Evolutionary conservation across 1,284 basidiomycete species (phyloP), one percentile per base, ranked within the genome.

Genomic region (Vanrija pseudolonga): DNA sequence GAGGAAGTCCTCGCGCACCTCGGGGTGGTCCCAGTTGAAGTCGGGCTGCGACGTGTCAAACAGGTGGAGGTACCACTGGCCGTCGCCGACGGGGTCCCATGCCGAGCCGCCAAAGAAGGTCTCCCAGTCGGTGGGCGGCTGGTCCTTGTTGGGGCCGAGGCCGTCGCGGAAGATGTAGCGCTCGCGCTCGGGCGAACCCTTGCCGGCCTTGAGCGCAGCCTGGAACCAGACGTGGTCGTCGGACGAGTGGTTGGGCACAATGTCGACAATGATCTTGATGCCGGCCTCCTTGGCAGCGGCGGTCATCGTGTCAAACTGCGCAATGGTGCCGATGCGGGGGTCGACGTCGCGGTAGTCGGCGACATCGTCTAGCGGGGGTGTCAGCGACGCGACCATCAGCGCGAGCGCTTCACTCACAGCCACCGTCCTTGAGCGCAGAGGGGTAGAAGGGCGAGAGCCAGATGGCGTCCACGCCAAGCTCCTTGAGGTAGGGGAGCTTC

Each of bases 221-320:
- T 81, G 68, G 77, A 89, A 90, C 88, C 88, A 90, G 18, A 79
- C 80, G 61, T 89, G 87, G 82, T 87, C 82, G 73, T 87, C 84
- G 3, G 85, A 88, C 6, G 83, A 84, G 72, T 89, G 88, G 71
- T 89, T 90, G n/a, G 86, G 84, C 26, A 89, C 88, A 3, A 90
- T 81, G 69, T 89, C 87, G 79, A 89, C 85, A 80, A 89, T 82
- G 46, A 88, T 78, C 65, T 86, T 87, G 82, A 90, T 85, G 0
- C 83, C 85, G 43, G 83, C 80, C 20, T 79, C 70, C 59, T 89
- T 85, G 45, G 83, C 79, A 6, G 80, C 83, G 19, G 78, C 68
- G 49, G 86, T 73, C 47, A 89, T 78, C 15, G 72, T 78, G 62
- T 89, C 86, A 81, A 85, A 87, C 64, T 90, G 86, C 5, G 78